phyloP scores from a whole-genome alignment of 805 yeast genomes.

The Starmera dryadoides region DNA sequence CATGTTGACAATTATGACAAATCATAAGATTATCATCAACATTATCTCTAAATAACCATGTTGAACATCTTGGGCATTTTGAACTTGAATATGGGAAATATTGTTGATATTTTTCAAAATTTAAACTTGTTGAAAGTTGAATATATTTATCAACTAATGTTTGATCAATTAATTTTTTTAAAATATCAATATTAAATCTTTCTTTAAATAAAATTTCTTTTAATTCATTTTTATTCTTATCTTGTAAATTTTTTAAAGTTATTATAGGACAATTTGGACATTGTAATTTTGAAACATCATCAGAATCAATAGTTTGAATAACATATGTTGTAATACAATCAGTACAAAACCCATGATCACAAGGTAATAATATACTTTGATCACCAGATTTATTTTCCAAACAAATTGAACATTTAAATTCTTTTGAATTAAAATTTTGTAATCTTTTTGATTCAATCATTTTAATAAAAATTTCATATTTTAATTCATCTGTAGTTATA shows the following conservation, averaged over 20 bases:
- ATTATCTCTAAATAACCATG: slow-evolving; percentile 40
- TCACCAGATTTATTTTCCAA: slow-evolving; percentile 40
- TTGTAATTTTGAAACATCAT: slow-evolving; percentile 43
- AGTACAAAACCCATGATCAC: slow-evolving; percentile 44
- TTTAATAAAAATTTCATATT: slow-evolving; percentile 9
- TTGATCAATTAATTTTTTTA: slow-evolving; percentile 24
- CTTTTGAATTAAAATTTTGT: slow-evolving; percentile 24
- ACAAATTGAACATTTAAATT: slow-evolving; percentile 52
- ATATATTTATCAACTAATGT: slow-evolving; percentile 30
- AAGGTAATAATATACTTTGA: slow-evolving; percentile 27
- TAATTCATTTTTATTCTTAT: slow-evolving; percentile 23
- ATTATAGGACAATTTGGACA: slow-evolving; percentile 45
- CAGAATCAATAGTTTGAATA: slow-evolving; percentile 32
- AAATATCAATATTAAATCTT: slow-evolving; percentile 27
- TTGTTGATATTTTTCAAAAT: slow-evolving; percentile 35
- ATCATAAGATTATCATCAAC: slow-evolving; percentile 37
- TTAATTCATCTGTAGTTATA: slow-evolving; percentile 5
- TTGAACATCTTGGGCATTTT: slow-evolving; percentile 46
- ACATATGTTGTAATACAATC: slow-evolving; percentile 38
- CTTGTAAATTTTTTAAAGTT: slow-evolving; percentile 11
- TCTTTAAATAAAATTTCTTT: slow-evolving; percentile 33
- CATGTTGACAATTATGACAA: slow-evolving; percentile 42
- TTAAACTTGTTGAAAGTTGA: slow-evolving; percentile 28
- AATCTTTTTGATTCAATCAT: slow-evolving; percentile 18
- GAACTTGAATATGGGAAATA: slow-evolving; percentile 42